Evolutionary conservation across 2,329 filamentous ascomycete species (phyloP).

Genomic region (Nemania bipapillata): DNA sequence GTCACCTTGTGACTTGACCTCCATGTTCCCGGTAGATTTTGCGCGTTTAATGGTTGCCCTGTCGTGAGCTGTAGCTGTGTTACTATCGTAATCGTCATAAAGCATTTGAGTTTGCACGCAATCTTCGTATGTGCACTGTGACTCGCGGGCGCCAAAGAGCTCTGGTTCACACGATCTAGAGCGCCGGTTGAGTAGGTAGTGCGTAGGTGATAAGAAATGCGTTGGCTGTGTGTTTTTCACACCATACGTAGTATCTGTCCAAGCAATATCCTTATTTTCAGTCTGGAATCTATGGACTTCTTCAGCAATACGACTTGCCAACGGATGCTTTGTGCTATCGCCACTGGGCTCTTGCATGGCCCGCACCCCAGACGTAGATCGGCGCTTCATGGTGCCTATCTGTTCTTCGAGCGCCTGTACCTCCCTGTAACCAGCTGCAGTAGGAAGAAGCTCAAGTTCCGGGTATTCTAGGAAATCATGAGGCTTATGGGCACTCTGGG

Average conservation of each 20-base stretch:
- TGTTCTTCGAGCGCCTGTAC: slow-evolving; percentile 50
- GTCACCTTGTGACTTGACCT: neutral
- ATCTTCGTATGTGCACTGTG: slow-evolving; percentile 45
- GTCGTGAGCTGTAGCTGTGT: neutral
- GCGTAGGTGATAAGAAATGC: slow-evolving; percentile 31
- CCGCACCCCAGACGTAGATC: slow-evolving; percentile 50
- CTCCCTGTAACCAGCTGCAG: slow-evolving; percentile 49
- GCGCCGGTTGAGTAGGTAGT: slow-evolving; percentile 24
- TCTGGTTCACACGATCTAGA: slow-evolving; percentile 34
- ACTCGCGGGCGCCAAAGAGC: slow-evolving; percentile 32
- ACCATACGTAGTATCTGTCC: slow-evolving; percentile 18
- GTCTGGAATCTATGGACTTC: slow-evolving; percentile 46
- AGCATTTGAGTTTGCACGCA: slow-evolving; percentile 47
- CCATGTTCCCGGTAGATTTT: slow-evolving; percentile 37
- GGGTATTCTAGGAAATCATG: slow-evolving; percentile 50
- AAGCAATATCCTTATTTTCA: slow-evolving; percentile 23
- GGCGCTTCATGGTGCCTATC: slow-evolving; percentile 50
- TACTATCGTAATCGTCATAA: slow-evolving; percentile 41
- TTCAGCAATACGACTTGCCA: slow-evolving; percentile 45
- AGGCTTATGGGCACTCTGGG: slow-evolving; percentile 19
- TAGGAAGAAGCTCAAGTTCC: slow-evolving; percentile 52
- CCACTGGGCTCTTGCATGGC: slow-evolving; percentile 24
- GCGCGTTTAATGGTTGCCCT: slow-evolving; percentile 31
- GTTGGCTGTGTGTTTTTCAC: neutral
- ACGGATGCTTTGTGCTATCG: slow-evolving; percentile 37